Base-by-base conservation (phyloP, 805 yeast species). In the Candida chilensis region DNA sequence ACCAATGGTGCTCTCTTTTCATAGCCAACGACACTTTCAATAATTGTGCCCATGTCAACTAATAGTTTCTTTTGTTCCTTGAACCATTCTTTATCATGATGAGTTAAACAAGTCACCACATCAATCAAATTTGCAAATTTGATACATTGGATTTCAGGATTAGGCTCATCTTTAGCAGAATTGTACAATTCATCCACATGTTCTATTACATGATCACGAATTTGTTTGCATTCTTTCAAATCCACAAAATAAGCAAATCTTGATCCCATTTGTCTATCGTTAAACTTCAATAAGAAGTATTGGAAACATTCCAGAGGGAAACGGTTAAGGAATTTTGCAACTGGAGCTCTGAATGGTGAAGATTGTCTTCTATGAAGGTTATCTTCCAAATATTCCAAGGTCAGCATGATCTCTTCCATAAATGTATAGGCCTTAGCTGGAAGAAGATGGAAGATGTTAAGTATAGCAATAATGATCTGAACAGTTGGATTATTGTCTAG, bases 391-490 rank as follows among this genome's bases (percentile, higher is more conserved):
- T 74, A 77, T 39, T 80, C 72, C 34, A 92, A 67, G 4, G 90
- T 79, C 32, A 67, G 70, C 44, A 92, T 69, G 33, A 92, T 67
- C 42, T 87, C 95, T 30, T 85, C 90, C 76, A 94, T 75, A 44
- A 86, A 92, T 13, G 90, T 80, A 52, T 76, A 83, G 0, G 98
- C 98, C 38, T 85, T 83, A 2, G 95, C 76, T 0, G 99, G 99
- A 19, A 92, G 58, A 38, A 87, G 61, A 47, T 94, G 95, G 60
- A 90, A 92, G 24, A 92, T 83, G 42, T 90, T 86, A 43, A 92
- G 64, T 33, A 92, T 85, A 0, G 95, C 94, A 40, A 81, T 83
- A 27, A 92, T 86, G 24, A 90, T 83, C 45, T 83, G 81, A 9
- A 94, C 83, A 0, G 87, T 83, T 20, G 76, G 78, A 40, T 88